Percentiles rank a stretch among this genome's conserved stretches.
Evolutionary conservation across 208 protist species (phyloP).

Genomic region (Wallacemonas sp.): DNA sequence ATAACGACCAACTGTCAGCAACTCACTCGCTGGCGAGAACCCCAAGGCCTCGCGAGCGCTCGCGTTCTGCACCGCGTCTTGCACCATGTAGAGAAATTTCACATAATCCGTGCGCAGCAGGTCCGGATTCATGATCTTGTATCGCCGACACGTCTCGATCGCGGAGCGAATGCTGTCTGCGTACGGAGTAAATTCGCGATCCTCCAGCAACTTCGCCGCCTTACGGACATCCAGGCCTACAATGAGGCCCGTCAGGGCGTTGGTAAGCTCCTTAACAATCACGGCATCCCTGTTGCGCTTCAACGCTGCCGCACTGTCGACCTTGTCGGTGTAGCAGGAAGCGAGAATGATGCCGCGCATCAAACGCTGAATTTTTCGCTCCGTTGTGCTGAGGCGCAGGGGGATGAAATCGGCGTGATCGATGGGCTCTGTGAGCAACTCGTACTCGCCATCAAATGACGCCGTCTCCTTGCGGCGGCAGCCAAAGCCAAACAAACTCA

Average conservation of each 20-base stretch:
- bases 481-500: neutral
- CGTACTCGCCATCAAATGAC: constrained; percentile 61
- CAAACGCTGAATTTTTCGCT: constrained; percentile 89
- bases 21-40: constrained; percentile 61
- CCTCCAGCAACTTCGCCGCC: constrained; percentile 45
- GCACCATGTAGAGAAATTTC: constrained; percentile 92
- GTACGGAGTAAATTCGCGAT: constrained; percentile 70
- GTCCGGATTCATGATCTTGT: constrained; percentile 96
- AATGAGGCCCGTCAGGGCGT: constrained; percentile 78
- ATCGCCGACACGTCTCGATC: constrained; percentile 85
- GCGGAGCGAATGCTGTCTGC: constrained; percentile 56
- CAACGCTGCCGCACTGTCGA: constrained; percentile 62
- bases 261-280: constrained; percentile 81
- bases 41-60: constrained; percentile 69
- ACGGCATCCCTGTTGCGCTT: constrained; percentile 65
- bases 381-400: constrained; percentile 70
- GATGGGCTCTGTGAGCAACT: constrained; percentile 72
- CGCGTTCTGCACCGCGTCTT: constrained; percentile 83
- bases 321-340: constrained; percentile 91
- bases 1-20: constrained; percentile 83
- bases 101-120: constrained; percentile 92
- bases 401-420: constrained; percentile 82
- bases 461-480: constrained; percentile 15
- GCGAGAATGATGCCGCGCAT: constrained; percentile 84
- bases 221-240: constrained; percentile 74